Evolutionary conservation across 306 rosid genomes (phyloP).

Genomic region (Argentina anserina): DNA sequence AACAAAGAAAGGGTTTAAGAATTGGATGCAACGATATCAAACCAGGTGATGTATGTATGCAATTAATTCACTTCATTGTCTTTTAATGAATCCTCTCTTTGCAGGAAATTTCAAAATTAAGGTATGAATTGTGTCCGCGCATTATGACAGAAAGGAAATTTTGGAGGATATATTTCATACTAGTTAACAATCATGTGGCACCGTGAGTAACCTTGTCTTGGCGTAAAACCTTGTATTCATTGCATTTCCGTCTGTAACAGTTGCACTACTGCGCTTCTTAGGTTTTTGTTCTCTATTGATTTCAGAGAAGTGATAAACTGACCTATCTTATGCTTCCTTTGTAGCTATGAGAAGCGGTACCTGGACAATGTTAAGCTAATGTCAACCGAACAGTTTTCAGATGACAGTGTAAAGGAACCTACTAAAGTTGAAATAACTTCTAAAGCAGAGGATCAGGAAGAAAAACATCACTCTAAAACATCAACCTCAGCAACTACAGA

Average conservation of each 20-base stretch:
- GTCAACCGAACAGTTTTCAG: slow-evolving; percentile 34
- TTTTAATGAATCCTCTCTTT: slow-evolving; percentile 23
- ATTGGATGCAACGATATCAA: too few relatives aligned
- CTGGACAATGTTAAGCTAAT: slow-evolving; percentile 41
- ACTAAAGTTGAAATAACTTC: slow-evolving; percentile 34
- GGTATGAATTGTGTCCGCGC: slow-evolving; percentile 68
- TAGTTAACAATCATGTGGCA: slow-evolving; percentile 50
- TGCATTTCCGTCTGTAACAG: not conserved
- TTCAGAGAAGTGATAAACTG: slow-evolving; percentile 9
- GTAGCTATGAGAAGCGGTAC: slow-evolving; percentile 57
- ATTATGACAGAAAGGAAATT: slow-evolving; percentile 73
- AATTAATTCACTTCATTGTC: not conserved
- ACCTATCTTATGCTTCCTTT: slow-evolving; percentile 23
- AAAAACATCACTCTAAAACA: slow-evolving; percentile 26
- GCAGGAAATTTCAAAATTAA: slow-evolving; percentile 64
- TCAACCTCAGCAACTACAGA: slow-evolving; percentile 39
- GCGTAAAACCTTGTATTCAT: slow-evolving; percentile 2
- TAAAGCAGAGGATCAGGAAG: slow-evolving; percentile 37
- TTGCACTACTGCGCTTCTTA: not conserved
- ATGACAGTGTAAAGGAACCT: slow-evolving; percentile 33
- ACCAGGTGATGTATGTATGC: not conserved
- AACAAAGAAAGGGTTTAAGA: not conserved
- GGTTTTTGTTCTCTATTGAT: slow-evolving; percentile 17
- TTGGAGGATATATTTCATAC: slow-evolving; percentile 71
- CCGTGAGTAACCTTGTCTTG: slow-evolving; percentile 40